Evolutionary conservation across 208 protist species (phyloP), one percentile per base, ranked within the genome.

Genomic region (Herpetomonas muscarum): DNA sequence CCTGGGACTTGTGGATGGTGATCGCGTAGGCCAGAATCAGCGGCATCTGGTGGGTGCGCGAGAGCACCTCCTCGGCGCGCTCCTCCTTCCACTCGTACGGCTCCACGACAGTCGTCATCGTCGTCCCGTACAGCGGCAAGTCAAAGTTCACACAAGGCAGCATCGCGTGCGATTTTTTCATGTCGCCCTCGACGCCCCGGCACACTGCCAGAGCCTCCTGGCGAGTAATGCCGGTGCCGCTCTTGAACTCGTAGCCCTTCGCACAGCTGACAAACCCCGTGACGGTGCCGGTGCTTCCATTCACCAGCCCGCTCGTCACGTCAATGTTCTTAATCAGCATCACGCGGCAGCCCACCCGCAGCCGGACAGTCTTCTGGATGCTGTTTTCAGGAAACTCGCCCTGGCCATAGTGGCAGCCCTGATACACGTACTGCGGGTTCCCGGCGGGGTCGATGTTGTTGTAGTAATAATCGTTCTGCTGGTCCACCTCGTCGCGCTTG

Each of bases 1-100:
- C 97, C 64, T 99, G 97, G 30, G 81, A 86, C 59, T 99, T 99
- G 76, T 99, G 97, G 46, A 98, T 96, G 7, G 96, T 97, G 50
- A 98, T 85, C 28, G 94, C 94, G 77, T 96, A 99, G 36, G 96
- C 96, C 6, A 98, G 79, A n/a, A 82, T 84, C 1, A 99, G 78
- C 31, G 97, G 97, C 13, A 98, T 81, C 67, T 94, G 88, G 22
- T 78, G 70, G 22, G 60, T 74, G 61, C 65, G 69, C 7, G 76
- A 72, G 13, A 86, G 36, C 39, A 74, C 64, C 21, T 42, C 19
- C 17, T 79, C 71, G 26, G 84, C 87, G 26, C 76, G 67, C 64
- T 60, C 67, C 59, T 86, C 78, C 30, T 63, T 67, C 85, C 88
- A 94, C 39, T 75, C 58, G 57, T 86, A 79, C 41, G 88, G 88